Percentiles rank a stretch among this genome's conserved stretches.
Evolutionary conservation across 371 early-diverging fungal species (phyloP).

Genomic region (Apophysomyces variabilis): DNA sequence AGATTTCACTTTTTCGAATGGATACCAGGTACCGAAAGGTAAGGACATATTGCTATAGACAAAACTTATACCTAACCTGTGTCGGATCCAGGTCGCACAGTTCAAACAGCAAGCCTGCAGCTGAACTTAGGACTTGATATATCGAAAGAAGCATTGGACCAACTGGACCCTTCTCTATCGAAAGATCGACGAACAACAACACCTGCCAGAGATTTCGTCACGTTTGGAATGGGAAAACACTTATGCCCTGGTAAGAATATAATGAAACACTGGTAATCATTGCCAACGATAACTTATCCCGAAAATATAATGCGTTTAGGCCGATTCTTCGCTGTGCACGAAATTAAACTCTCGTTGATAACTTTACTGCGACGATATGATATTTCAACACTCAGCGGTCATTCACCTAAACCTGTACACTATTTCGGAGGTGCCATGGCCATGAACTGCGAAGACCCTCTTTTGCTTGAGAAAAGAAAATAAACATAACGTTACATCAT

Average conservation of each 20-base stretch:
- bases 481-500: not conserved
- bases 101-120: slow-evolving; percentile 28
- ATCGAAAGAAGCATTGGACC: slow-evolving; percentile 25
- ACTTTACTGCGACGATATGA: slow-evolving; percentile 30
- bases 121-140: slow-evolving; percentile 34
- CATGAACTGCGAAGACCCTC: slow-evolving; percentile 27
- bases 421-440: slow-evolving; percentile 23
- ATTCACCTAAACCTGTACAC: slow-evolving; percentile 21
- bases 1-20: slow-evolving; percentile 40
- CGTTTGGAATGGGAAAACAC: slow-evolving; percentile 44
- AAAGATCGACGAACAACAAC: slow-evolving; percentile 21
- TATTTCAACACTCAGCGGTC: slow-evolving; percentile 27
- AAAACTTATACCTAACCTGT: not conserved
- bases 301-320: slow-evolving; percentile 26
- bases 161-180: slow-evolving; percentile 8
- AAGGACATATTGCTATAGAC: not conserved
- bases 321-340: slow-evolving; percentile 57
- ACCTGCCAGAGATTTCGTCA: slow-evolving; percentile 32
- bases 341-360: slow-evolving; percentile 44
- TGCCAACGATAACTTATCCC: not conserved
- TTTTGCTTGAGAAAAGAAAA: slow-evolving; percentile 26
- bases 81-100: slow-evolving; percentile 21
- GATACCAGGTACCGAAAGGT: slow-evolving; percentile 43
- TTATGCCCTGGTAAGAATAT: slow-evolving; percentile 31
- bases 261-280: no score